Conservation (phyloP, 345 rosid genomes). For the Eutrema yunnanense region DNA sequence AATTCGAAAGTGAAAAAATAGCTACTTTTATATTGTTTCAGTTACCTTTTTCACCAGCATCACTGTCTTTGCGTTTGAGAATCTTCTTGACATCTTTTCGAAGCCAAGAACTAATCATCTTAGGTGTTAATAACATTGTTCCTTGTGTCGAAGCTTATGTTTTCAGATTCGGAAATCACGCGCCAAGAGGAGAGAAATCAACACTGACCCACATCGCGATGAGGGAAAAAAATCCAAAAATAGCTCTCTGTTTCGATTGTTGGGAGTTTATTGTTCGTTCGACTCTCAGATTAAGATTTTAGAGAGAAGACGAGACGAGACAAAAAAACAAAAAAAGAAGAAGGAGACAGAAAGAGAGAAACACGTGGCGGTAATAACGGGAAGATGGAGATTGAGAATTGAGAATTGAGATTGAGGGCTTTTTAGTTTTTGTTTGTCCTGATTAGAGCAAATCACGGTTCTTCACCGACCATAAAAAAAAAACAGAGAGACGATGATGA, state of each 20-base stretch:
- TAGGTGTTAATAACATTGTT: slow-evolving; percentile 27
- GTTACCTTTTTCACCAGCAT: slow-evolving; percentile 74
- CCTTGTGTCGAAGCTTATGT: not conserved
- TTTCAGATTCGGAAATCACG: slow-evolving; percentile 4
- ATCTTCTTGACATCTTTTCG: slow-evolving; percentile 71
- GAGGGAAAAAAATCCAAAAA: not conserved
- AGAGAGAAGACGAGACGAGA: not conserved
- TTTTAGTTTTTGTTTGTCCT: not conserved
- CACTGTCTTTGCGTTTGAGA: slow-evolving; percentile 86
- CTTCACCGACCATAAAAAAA: slow-evolving; percentile 19
- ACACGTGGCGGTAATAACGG: slow-evolving; percentile 32
- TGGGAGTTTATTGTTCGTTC: not conserved
- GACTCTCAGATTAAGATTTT: not conserved
- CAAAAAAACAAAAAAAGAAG: not conserved
- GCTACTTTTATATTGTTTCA: not conserved
- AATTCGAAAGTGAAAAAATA: not conserved
- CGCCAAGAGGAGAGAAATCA: not conserved
- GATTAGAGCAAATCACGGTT: slow-evolving; percentile 31
- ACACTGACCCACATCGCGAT: not conserved
- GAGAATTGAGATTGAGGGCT: not conserved
- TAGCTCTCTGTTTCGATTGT: not conserved
- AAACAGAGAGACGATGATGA: not conserved
- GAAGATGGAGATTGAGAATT: slow-evolving; percentile 11
- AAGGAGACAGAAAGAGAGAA: slow-evolving; percentile 13
- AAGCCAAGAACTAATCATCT: slow-evolving; percentile 35